These are phyloP conservation scores for Melanomma pulvis-pyrius DNA, from an alignment of 495 filamentous ascomycete genomes.

Conservation along the genomic window DNA sequence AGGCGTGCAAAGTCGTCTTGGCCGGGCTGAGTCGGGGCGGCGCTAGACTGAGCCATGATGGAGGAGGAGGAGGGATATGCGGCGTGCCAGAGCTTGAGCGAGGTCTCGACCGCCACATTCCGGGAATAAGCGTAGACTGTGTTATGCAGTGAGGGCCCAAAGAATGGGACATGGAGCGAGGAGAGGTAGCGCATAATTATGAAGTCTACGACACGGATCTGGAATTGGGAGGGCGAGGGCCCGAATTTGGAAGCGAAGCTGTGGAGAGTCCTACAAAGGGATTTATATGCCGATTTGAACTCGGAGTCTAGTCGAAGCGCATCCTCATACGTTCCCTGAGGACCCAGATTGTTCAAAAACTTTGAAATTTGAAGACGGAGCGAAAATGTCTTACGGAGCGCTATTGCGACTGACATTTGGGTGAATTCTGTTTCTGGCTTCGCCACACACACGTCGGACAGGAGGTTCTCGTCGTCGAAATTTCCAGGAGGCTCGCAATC, in stretches of 20 bases:
- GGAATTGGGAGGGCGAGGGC: slow-evolving; percentile 45
- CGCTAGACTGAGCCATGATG: slow-evolving; percentile 26
- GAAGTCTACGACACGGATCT: slow-evolving; percentile 48
- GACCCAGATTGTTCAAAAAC: slow-evolving; percentile 25
- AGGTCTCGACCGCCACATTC: slow-evolving; percentile 51
- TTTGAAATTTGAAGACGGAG: slow-evolving; percentile 8
- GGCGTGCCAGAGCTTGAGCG: slow-evolving; percentile 54
- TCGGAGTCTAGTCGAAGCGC: slow-evolving; percentile 46
- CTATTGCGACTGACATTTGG: slow-evolving; percentile 20
- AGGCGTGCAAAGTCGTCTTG: slow-evolving; percentile 51
- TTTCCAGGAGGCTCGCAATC: slow-evolving; percentile 17
- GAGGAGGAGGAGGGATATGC: slow-evolving; percentile 45
- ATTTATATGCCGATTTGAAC: slow-evolving; percentile 41
- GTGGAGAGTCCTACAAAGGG: slow-evolving; percentile 38
- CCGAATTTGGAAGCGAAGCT: slow-evolving; percentile 4
- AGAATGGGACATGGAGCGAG: slow-evolving; percentile 56
- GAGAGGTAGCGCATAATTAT: slow-evolving; percentile 52
- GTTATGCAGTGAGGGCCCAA: slow-evolving; percentile 45
- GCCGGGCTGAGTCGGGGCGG: neutral
- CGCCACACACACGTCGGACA: slow-evolving; percentile 39
- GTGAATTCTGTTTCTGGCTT: slow-evolving; percentile 41
- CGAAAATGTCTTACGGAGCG: slow-evolving; percentile 23
- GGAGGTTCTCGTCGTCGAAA: slow-evolving; percentile 55
- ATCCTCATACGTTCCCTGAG: slow-evolving; percentile 15
- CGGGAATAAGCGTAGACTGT: slow-evolving; percentile 55